Evolutionary conservation across 2,329 filamentous ascomycete species (phyloP), one percentile per base, ranked within the genome.

Genomic region (Corynespora cassiicola): DNA sequence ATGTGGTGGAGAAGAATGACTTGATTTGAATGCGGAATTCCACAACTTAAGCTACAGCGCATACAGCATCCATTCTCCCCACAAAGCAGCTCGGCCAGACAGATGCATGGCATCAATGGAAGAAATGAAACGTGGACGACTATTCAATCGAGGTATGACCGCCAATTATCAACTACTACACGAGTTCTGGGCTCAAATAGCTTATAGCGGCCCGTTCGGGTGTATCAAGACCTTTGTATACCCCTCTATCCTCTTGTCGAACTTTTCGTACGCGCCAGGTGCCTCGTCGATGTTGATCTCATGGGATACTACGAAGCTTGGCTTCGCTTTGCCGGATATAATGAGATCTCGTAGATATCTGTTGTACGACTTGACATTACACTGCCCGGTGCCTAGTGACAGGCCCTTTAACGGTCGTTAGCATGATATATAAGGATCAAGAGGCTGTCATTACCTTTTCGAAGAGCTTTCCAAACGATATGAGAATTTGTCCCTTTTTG

Each of bases 191-290:
- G n/a, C n/a, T n/a, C n/a, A 29, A 27, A n/a, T 19, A 35, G 26
- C 17, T 22, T 50, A 49, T 22, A 55, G 30, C 12, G 42, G 42
- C 8, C 82, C 82, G 46, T 86, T 86, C 0, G 82, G 83, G 56
- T 85, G 83, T 41, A 86, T 82, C 42, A 85, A 66, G 9, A 86
- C 82, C 68, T 87, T 86, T 9, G 82, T 85, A 47, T 84, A 86
- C 1, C 84, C 83, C 28, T 86, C 82, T 21, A 84, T 75, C 31
- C 82, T 70, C 65, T 80, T 78, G 56, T 86, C 82, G 53, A 86
- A 86, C 59, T 85, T 86, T 30, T 82, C 75, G 51, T 86, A 86
- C 1, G 81, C 81, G 6, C 67, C 63, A 10, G 78, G 76, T 0
- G 80, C 82, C 15, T 84, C 80, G 2, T 85, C 81, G 15, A 87